Conservation (phyloP, 441 rosid genomes). For the Biscutella laevigata region DNA sequence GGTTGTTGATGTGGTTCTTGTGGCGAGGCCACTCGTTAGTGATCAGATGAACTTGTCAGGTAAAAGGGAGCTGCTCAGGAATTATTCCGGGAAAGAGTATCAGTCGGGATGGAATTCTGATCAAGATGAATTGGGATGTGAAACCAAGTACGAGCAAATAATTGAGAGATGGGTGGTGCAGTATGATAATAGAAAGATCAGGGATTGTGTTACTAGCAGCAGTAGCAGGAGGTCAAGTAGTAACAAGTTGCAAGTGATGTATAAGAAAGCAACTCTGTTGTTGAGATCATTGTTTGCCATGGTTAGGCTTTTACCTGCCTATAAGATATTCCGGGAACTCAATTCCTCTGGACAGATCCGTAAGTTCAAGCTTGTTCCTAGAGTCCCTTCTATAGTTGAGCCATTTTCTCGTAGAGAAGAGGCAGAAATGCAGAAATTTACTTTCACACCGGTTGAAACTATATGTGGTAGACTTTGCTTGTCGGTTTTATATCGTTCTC, state of each 20-base stretch:
- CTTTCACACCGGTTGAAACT: constrained; percentile 80
- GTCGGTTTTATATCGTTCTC: constrained; percentile 55
- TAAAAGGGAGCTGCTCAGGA: constrained; percentile 39
- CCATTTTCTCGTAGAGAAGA: constrained; percentile 81
- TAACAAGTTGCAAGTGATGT: constrained; percentile 44
- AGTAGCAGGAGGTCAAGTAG: constrained; percentile 57
- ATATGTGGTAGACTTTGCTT: constrained; percentile 80
- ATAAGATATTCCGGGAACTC: constrained; percentile 67
- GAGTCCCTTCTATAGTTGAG: constrained; percentile 68
- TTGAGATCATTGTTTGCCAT: constrained; percentile 78
- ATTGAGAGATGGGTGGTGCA: constrained; percentile 93
- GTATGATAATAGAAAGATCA: constrained; percentile 54
- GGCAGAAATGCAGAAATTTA: constrained; percentile 73
- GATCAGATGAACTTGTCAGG: constrained; percentile 39
- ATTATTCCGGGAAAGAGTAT: constrained; percentile 41
- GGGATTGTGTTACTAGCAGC: constrained; percentile 37
- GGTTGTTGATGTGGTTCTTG: constrained; percentile 82
- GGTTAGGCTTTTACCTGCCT: constrained; percentile 88
- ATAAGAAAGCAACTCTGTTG: constrained; percentile 69
- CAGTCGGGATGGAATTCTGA: constrained; percentile 49
- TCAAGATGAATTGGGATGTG: constrained; percentile 52
- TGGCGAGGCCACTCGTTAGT: constrained; percentile 46
- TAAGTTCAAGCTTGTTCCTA: constrained; percentile 57
- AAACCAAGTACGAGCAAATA: constrained; percentile 46
- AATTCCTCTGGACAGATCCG: constrained; percentile 59